Percentiles rank a stretch among this genome's conserved stretches.
These are phyloP conservation scores for Solanum ossicruentum DNA, from an alignment of 257 asterid genomes.

Conservation along the genomic window DNA sequence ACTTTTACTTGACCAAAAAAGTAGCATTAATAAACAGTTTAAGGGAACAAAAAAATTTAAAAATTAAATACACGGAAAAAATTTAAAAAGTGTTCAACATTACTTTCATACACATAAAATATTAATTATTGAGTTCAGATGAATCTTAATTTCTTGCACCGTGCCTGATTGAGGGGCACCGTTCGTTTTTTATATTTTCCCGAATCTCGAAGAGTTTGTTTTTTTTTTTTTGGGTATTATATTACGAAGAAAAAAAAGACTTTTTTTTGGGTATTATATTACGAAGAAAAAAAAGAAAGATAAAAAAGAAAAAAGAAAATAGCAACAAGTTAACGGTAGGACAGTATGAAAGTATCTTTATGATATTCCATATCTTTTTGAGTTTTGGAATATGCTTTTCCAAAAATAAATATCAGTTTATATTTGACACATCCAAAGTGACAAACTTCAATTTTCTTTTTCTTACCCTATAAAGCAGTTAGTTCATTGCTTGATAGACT, in stretches of 20 bases:
- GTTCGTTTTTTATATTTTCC: too few relatives aligned
- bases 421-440: not conserved
- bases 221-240: not conserved
- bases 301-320: not conserved
- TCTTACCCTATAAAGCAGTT: not conserved
- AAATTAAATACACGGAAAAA: too few relatives aligned
- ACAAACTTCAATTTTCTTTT: not conserved
- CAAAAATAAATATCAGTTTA: not conserved
- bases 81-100: too few relatives aligned
- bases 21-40: not conserved
- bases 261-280: not conserved
- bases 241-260: not conserved
- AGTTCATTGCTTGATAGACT: not conserved
- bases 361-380: not conserved
- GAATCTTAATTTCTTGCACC: too few relatives aligned
- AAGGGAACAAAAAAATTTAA: not conserved
- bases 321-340: not conserved
- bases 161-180: too few relatives aligned
- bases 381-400: not conserved
- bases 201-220: not conserved
- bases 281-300: not conserved
- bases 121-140: too few relatives aligned
- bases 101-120: too few relatives aligned
- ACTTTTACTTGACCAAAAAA: not conserved
- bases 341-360: not conserved